Conservation (phyloP, 768 basidiomycete genomes). For the Rhodotorula babjevae region DNA sequence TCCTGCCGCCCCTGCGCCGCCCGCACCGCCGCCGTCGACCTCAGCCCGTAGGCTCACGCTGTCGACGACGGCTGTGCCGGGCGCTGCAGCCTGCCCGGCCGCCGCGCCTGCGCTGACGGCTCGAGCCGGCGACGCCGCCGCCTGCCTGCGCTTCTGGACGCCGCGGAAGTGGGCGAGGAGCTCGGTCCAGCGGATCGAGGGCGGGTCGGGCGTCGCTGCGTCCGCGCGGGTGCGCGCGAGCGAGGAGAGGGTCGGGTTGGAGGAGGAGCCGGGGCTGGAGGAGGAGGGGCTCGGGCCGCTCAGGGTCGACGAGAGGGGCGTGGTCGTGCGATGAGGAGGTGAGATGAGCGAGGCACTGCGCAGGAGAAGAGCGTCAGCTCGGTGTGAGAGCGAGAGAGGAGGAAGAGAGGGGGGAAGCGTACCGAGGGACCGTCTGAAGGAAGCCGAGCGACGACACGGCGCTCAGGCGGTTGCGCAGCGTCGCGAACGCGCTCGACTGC, state of each 20-base stretch:
- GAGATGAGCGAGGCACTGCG: background rate
- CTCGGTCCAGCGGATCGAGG: slow-evolving; percentile 94
- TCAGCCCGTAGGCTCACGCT: background rate
- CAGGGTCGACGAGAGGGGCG: background rate
- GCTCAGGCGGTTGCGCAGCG: slow-evolving; percentile 84
- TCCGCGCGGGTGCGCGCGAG: slow-evolving; percentile 57
- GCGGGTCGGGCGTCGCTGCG: slow-evolving; percentile 13
- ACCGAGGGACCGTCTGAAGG: slow-evolving; percentile 70
- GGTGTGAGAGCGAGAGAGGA: too few relatives aligned
- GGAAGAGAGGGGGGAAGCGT: background rate
- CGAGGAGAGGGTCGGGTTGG: slow-evolving; percentile 23
- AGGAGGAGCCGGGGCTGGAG: background rate
- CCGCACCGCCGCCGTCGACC: background rate
- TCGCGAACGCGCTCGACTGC: slow-evolving; percentile 93
- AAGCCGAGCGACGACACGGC: slow-evolving; percentile 94
- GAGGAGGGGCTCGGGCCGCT: background rate
- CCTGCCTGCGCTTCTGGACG: slow-evolving; percentile 56
- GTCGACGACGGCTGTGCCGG: too few relatives aligned
- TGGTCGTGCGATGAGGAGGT: background rate
- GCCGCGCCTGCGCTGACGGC: background rate
- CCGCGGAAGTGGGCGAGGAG: slow-evolving; percentile 84
- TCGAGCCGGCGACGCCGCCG: background rate
- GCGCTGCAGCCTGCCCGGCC: too few relatives aligned
- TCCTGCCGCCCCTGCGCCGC: background rate
- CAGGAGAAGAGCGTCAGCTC: background rate